Base-by-base conservation (phyloP, 768 basidiomycete genomes). In the Boletellus ananiceps region DNA sequence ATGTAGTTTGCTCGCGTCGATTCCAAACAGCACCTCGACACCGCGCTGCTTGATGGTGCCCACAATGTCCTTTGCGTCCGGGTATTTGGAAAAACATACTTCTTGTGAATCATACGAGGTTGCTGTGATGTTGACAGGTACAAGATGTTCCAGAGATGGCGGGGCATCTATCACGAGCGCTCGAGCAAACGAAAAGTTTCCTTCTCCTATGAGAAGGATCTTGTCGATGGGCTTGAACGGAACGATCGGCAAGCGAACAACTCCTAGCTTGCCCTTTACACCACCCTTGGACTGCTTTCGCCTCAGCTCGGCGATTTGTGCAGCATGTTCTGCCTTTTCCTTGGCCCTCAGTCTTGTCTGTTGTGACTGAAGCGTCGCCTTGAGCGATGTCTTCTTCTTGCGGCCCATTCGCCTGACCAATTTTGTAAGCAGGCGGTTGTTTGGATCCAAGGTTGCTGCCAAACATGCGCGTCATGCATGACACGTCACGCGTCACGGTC, bases 141-240 rank as follows among this genome's bases (percentile, higher is more conserved):
- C 79, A 2, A 91, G 69, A 53, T 74, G 68, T 27, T 71, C 72
- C 38, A 88, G 61, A 7, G 69, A 63, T 31, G 69, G 49, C 2
- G 75, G 73, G 0, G 81, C 74, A 44, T 72, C 57, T 12, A 72
- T 57, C 23, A 89, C 67, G 14, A 97, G 75, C 14, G 93, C 83
- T 23, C 79, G 81, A 3, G 93, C 77, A 59, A 90, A 98, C 1
- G 94, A 95, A 61, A 98, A 97, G 66, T 97, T 91, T 11, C 92
- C 95, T 73, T 98, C 95, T 8, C 94, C 95, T 45, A 98, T 71
- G 27, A 95, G 76, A 18, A 90, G 73, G 31, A 91, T 84, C 41
- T 65, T 79, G 61, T 90, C 84, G 8, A 78, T 81, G 0, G 79
- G 61, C 13, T 63, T 65, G 67, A 88, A 89, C 0, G 88, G 88